Evolutionary conservation across 2,329 filamentous ascomycete genomes (phyloP).

Genomic region (Penicillium psychrosexuale): DNA sequence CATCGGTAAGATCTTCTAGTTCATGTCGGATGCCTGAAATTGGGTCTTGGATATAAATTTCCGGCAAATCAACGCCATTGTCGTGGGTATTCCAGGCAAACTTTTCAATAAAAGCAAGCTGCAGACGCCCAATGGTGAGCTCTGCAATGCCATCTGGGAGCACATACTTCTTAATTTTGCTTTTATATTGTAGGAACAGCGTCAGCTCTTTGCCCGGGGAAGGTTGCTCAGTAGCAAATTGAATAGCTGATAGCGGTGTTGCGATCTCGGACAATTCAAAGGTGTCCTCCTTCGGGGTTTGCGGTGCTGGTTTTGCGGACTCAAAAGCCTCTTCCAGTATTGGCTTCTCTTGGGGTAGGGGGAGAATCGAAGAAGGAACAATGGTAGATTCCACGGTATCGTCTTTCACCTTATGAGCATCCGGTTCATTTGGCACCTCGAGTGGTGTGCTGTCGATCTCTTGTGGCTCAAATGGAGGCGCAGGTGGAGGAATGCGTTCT

Average conservation of each 20-base stretch:
- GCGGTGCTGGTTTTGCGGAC: slow-evolving; percentile 30
- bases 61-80: slow-evolving; percentile 86
- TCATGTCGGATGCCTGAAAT: slow-evolving; percentile 96
- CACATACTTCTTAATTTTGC: slow-evolving; percentile 93
- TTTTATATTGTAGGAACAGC: slow-evolving; percentile 92
- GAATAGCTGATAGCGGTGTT: slow-evolving; percentile 49
- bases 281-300: slow-evolving; percentile 26
- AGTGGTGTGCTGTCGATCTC: slow-evolving; percentile 35
- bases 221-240: slow-evolving; percentile 60
- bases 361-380: slow-evolving; percentile 59
- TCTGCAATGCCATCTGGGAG: slow-evolving; percentile 79
- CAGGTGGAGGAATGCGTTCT: slow-evolving; percentile 38
- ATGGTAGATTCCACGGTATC: slow-evolving; percentile 33
- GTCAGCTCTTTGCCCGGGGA: slow-evolving; percentile 81
- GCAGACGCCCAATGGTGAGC: slow-evolving; percentile 79
- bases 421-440: slow-evolving; percentile 47
- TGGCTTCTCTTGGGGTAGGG: slow-evolving; percentile 37
- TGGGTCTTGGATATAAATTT: slow-evolving; percentile 97
- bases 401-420: slow-evolving; percentile 34
- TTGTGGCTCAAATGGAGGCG: slow-evolving; percentile 23
- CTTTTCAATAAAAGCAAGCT: slow-evolving; percentile 97
- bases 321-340: slow-evolving; percentile 37
- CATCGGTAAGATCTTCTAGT: slow-evolving; percentile 84
- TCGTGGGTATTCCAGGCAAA: slow-evolving; percentile 98
- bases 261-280: slow-evolving; percentile 23